Percentiles rank a stretch among this genome's conserved stretches.
Conservation (phyloP, 495 filamentous ascomycete genomes). For the Physcia stellaris region DNA sequence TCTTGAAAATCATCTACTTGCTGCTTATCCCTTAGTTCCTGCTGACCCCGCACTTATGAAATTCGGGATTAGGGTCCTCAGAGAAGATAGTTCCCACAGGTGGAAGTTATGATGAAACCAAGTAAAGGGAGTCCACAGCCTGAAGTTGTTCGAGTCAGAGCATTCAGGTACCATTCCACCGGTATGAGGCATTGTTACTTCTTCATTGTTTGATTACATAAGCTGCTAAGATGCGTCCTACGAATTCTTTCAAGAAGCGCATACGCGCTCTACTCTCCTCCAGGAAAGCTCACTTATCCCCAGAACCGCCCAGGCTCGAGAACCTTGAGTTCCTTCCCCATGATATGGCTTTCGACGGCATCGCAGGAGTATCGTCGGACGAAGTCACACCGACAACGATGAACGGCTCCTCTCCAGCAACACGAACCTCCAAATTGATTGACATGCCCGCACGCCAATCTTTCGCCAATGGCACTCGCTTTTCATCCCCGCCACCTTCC, state of each 20-base stretch:
- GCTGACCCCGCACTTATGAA: too few relatives aligned
- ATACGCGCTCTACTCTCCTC: too few relatives aligned
- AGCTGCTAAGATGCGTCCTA: too few relatives aligned
- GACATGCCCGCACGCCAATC: constrained; percentile 7
- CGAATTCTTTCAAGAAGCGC: too few relatives aligned
- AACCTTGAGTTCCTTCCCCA: constrained; percentile 13
- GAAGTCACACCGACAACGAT: constrained; percentile 3
- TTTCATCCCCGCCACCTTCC: constrained; percentile 9
- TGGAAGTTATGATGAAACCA: constrained; percentile 14
- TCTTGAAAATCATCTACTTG: too few relatives aligned
- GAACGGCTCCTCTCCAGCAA: constrained; percentile 4
- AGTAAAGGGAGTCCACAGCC: constrained; percentile 10
- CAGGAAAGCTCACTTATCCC: constrained; percentile 8
- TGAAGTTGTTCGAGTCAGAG: constrained; percentile 10
- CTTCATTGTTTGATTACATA: background rate
- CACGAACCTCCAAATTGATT: background rate
- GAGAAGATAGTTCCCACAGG: too few relatives aligned
- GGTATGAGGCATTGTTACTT: constrained; percentile 5
- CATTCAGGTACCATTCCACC: constrained; percentile 10
- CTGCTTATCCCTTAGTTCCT: too few relatives aligned
- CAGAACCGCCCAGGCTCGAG: constrained; percentile 16
- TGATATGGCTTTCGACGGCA: constrained; percentile 8
- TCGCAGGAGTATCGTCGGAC: constrained; percentile 7
- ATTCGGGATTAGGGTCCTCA: too few relatives aligned
- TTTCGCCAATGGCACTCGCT: background rate